phyloP scores from a whole-genome alignment of 129 eudicot genomes.

The Flaveria trinervia region DNA sequence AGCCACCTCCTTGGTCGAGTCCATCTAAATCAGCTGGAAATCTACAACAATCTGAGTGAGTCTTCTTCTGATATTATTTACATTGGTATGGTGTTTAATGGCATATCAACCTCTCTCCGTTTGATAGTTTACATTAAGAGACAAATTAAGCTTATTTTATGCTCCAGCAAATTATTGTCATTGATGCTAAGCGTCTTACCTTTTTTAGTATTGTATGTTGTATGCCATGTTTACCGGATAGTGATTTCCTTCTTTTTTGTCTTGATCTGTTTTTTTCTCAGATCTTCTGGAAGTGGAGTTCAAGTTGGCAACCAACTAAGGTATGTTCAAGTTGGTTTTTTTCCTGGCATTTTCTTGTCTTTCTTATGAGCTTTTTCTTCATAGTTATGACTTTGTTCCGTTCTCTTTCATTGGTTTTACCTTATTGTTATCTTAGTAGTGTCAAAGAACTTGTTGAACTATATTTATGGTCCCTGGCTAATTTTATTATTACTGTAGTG shows the following conservation, averaged over 20 bases:
- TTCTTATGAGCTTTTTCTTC: slow-evolving; percentile 14
- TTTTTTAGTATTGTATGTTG: neutral
- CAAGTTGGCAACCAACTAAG: slow-evolving; percentile 77
- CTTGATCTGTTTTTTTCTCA: slow-evolving; percentile 29
- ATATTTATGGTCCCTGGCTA: slow-evolving; percentile 1
- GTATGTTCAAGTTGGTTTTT: slow-evolving; percentile 27
- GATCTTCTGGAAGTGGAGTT: slow-evolving; percentile 52
- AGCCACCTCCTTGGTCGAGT: slow-evolving; percentile 86
- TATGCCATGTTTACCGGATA: neutral
- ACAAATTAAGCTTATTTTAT: neutral
- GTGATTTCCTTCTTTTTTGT: neutral
- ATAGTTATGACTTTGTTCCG: slow-evolving; percentile 2
- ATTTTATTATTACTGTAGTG: neutral
- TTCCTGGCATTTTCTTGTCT: slow-evolving; percentile 5
- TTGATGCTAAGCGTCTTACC: slow-evolving; percentile 7
- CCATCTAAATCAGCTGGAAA: slow-evolving; percentile 52
- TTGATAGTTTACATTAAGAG: neutral
- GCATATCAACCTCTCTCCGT: neutral
- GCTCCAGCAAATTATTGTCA: slow-evolving; percentile 1
- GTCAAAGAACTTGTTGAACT: neutral
- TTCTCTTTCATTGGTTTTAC: slow-evolving; percentile 9
- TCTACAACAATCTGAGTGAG: slow-evolving; percentile 59
- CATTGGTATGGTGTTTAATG: slow-evolving; percentile 16
- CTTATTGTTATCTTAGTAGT: neutral
- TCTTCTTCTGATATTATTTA: neutral